Percentiles rank a stretch among this genome's conserved stretches.
phyloP scores from a whole-genome alignment of 2,329 filamentous ascomycete species.

The Geosmithia morbida region DNA sequence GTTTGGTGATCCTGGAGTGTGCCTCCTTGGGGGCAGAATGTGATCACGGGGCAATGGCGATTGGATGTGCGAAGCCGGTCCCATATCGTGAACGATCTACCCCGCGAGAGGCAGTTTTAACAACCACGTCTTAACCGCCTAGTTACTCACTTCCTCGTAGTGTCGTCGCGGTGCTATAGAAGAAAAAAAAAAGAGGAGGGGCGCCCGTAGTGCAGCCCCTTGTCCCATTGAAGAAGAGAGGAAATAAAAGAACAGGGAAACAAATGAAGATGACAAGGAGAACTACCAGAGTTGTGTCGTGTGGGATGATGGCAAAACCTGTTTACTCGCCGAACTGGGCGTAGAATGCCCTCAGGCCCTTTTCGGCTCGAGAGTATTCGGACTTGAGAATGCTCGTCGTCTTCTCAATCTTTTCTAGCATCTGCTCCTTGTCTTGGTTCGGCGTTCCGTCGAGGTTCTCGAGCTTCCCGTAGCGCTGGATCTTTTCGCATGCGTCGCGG shows the following conservation, averaged over 20 bases:
- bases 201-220: neutral
- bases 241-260: neutral
- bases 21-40: too few relatives aligned
- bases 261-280: neutral
- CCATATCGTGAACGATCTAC: too few relatives aligned
- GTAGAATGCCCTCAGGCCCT: slow-evolving; percentile 55
- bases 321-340: slow-evolving; percentile 6
- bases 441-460: slow-evolving; percentile 64
- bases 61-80: too few relatives aligned
- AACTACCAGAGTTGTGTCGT: too few relatives aligned
- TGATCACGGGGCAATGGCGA: too few relatives aligned
- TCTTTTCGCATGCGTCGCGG: slow-evolving; percentile 88
- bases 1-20: too few relatives aligned
- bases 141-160: too few relatives aligned
- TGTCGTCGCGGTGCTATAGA: neutral
- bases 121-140: too few relatives aligned
- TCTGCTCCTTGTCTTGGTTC: slow-evolving; percentile 52
- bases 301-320: neutral
- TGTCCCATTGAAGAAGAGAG: neutral
- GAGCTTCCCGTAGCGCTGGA: slow-evolving; percentile 78
- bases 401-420: slow-evolving; percentile 54
- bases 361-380: slow-evolving; percentile 64
- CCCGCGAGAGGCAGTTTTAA: too few relatives aligned
- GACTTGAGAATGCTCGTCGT: slow-evolving; percentile 58
- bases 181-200: neutral